These are phyloP conservation scores for Phytophthora pini DNA, from an alignment of 352 stramenopile species.

Conservation along the genomic window DNA sequence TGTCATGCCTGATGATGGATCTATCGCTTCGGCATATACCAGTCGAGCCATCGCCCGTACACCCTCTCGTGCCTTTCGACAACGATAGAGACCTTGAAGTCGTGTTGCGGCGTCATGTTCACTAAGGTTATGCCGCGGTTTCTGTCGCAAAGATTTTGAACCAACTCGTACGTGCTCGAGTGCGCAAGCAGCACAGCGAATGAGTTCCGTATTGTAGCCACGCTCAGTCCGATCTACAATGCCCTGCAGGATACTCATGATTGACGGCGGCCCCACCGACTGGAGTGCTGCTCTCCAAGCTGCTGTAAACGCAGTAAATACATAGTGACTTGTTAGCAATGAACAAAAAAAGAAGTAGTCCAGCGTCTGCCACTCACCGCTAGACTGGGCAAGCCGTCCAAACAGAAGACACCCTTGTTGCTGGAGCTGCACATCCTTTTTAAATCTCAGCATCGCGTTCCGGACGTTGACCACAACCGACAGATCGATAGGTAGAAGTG, in stretches of 20 bases:
- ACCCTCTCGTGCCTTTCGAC: slow-evolving; percentile 50
- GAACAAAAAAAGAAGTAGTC: neutral
- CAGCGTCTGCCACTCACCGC: slow-evolving; percentile 17
- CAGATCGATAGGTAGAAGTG: slow-evolving; percentile 35
- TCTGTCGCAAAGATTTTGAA: slow-evolving; percentile 13
- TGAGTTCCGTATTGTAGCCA: slow-evolving; percentile 34
- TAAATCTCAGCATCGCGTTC: slow-evolving; percentile 60
- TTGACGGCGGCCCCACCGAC: slow-evolving; percentile 21
- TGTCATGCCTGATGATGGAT: slow-evolving; percentile 46
- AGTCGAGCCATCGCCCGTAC: slow-evolving; percentile 41
- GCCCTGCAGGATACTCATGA: slow-evolving; percentile 33
- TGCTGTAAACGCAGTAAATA: slow-evolving; percentile 19
- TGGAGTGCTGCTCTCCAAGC: slow-evolving; percentile 41
- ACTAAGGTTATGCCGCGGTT: slow-evolving; percentile 20
- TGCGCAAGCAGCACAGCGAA: slow-evolving; percentile 37
- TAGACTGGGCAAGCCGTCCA: slow-evolving; percentile 45
- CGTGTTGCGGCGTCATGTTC: slow-evolving; percentile 42
- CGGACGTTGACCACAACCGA: slow-evolving; percentile 35
- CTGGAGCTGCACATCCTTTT: slow-evolving; percentile 49
- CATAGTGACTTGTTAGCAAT: slow-evolving; percentile 10
- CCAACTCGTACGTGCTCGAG: slow-evolving; percentile 34
- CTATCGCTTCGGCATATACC: slow-evolving; percentile 53
- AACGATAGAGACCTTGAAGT: slow-evolving; percentile 69
- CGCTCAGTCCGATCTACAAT: slow-evolving; percentile 13
- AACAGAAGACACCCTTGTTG: slow-evolving; percentile 48